Conservation (phyloP, 305 asterid genomes). For the Petunia hybrid region DNA sequence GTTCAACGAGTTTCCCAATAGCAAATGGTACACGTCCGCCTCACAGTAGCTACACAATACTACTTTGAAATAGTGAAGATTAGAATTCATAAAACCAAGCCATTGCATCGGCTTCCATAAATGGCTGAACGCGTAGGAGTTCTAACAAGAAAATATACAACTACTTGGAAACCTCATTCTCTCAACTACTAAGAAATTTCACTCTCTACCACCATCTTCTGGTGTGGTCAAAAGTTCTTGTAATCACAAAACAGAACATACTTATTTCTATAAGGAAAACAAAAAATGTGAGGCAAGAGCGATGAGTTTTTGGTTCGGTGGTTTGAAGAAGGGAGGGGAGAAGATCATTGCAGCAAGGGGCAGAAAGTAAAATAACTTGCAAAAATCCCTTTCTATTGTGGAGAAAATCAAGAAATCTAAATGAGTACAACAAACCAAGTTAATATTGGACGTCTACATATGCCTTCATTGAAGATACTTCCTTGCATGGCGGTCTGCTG, state of each 20-base stretch:
- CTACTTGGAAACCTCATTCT: too few species aligned
- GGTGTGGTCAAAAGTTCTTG: not conserved
- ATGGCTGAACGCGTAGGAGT: not conserved
- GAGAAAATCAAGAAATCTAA: conserved; percentile 19
- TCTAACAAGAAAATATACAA: not conserved
- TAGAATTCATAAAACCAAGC: not conserved
- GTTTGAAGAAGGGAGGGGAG: not conserved
- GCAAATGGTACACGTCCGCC: not conserved
- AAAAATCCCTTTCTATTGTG: not conserved
- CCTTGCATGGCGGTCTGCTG: conserved; percentile 78
- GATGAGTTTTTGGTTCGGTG: not conserved
- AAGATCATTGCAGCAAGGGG: conserved; percentile 2
- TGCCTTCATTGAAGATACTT: conserved; percentile 51
- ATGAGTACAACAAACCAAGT: conserved; percentile 32
- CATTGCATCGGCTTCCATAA: not conserved
- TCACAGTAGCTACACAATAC: not conserved
- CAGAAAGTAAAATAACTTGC: conserved; percentile 1
- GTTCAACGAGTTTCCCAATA: not conserved
- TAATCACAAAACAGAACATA: not conserved
- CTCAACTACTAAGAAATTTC: not conserved
- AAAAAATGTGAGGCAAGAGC: not conserved
- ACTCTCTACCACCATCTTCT: not conserved
- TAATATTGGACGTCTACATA: conserved; percentile 30
- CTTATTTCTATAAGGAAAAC: not conserved
- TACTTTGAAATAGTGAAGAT: not conserved